Evolutionary conservation across 129 eudicot genomes (phyloP).

Genomic region (Flaveria brownii): DNA sequence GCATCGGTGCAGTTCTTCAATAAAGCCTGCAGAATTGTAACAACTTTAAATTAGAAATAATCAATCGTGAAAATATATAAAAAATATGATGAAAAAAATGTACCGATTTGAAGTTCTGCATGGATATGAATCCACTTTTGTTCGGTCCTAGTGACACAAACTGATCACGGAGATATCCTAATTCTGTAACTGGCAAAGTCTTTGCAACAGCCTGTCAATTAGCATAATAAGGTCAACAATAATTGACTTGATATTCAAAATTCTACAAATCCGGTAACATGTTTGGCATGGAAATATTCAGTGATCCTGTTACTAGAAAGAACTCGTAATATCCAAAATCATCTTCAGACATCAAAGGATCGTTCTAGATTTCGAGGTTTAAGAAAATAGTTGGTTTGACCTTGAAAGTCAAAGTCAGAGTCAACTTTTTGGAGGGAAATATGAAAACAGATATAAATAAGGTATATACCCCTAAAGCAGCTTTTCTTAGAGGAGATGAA

Average conservation of each 20-base stretch:
- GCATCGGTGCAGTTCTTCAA: constrained; percentile 78
- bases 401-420: constrained; percentile 6
- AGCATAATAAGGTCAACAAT: constrained; percentile 22
- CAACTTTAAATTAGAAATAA: not conserved
- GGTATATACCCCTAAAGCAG: constrained; percentile 80
- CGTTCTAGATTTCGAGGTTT: not conserved
- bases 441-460: constrained; percentile 10
- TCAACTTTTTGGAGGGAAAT: not conserved
- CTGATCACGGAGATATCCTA: constrained; percentile 86
- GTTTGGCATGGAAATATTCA: not conserved
- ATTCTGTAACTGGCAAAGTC: constrained; percentile 77
- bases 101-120: constrained; percentile 84
- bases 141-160: constrained; percentile 76
- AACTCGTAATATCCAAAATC: not conserved
- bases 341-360: not conserved
- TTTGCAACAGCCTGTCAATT: constrained; percentile 87
- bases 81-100: not conserved
- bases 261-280: not conserved
- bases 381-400: constrained; percentile 6
- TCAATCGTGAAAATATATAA: too few relatives aligned
- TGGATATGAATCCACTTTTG: constrained; percentile 75
- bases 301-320: not conserved
- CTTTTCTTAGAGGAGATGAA: constrained; percentile 88
- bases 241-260: constrained; percentile 11
- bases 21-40: constrained; percentile 54